phyloP scores from a whole-genome alignment of 768 basidiomycete species.

The Hygrocybe punicea region DNA sequence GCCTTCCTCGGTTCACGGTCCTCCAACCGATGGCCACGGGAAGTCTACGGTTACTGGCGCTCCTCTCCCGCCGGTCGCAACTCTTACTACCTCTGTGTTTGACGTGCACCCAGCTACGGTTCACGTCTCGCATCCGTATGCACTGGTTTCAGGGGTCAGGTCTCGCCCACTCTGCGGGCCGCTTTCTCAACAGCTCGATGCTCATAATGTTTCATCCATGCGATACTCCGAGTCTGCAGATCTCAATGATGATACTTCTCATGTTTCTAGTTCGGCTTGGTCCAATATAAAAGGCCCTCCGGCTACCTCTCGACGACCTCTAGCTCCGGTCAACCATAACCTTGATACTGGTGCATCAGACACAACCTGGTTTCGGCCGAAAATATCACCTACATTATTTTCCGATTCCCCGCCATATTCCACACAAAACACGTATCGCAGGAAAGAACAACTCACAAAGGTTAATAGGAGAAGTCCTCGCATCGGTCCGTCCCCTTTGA shows the following conservation, averaged over 20 bases:
- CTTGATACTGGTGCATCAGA: background rate
- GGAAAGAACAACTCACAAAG: background rate
- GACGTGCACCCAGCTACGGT: too few species aligned
- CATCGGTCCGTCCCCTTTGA: conserved; percentile 46
- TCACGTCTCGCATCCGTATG: too few species aligned
- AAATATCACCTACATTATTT: background rate
- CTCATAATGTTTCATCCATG: background rate
- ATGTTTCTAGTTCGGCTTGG: background rate
- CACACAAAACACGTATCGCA: background rate
- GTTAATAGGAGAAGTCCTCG: conserved; percentile 38
- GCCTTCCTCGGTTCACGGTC: background rate
- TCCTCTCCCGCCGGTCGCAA: too few species aligned
- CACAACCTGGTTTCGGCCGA: background rate
- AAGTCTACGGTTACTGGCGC: too few species aligned
- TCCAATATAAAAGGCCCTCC: background rate
- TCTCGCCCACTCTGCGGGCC: background rate
- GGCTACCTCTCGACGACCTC: background rate
- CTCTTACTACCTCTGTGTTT: too few species aligned
- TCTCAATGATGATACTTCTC: background rate
- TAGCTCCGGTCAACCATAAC: background rate
- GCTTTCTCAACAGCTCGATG: background rate
- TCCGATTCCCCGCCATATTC: background rate
- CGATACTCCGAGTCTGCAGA: background rate
- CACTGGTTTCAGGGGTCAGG: background rate
- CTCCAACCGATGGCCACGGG: background rate